Percentiles rank a stretch among this genome's conserved stretches.
These are phyloP conservation scores for Tetracladium setigerum DNA, from an alignment of 495 filamentous ascomycete species.

Conservation along the genomic window DNA sequence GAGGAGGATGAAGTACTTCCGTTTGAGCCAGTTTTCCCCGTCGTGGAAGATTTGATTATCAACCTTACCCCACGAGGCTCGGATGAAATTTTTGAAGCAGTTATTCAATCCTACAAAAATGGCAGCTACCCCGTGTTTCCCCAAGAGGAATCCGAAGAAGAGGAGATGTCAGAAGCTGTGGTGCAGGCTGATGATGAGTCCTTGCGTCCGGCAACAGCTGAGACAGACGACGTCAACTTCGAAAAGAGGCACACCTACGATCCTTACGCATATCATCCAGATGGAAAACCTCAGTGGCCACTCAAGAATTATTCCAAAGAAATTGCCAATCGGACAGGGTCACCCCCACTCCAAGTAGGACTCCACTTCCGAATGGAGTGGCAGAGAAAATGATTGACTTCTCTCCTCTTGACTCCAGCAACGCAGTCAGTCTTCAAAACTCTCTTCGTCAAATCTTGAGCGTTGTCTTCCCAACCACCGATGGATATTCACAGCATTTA, in stretches of 20 bases:
- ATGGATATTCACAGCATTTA: conserved; percentile 13
- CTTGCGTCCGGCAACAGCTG: background rate
- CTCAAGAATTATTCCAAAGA: background rate
- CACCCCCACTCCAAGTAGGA: conserved; percentile 8
- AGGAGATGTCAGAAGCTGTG: no score
- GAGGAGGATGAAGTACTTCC: background rate
- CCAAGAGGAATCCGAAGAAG: background rate
- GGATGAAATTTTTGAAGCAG: conserved; percentile 14
- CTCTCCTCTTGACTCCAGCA: conserved; percentile 5
- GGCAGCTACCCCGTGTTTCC: conserved; percentile 14
- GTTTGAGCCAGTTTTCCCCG: conserved; percentile 16
- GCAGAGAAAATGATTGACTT: conserved; percentile 12
- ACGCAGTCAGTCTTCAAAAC: conserved; percentile 13
- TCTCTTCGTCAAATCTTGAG: conserved; percentile 12
- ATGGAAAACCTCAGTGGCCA: conserved; percentile 1
- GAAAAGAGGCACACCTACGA: conserved; percentile 4
- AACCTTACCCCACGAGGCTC: conserved; percentile 3
- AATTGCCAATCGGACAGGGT: background rate
- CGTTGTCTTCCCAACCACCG: conserved; percentile 8
- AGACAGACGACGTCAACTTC: conserved; percentile 5
- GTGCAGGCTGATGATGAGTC: no score
- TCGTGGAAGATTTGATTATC: conserved; percentile 22
- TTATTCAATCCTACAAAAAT: conserved; percentile 18
- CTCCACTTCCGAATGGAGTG: background rate
- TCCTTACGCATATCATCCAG: conserved; percentile 5